Evolutionary conservation across 2,329 filamentous ascomycete species (phyloP), one percentile per base, ranked within the genome.

Genomic region (Colletotrichum liriopes): DNA sequence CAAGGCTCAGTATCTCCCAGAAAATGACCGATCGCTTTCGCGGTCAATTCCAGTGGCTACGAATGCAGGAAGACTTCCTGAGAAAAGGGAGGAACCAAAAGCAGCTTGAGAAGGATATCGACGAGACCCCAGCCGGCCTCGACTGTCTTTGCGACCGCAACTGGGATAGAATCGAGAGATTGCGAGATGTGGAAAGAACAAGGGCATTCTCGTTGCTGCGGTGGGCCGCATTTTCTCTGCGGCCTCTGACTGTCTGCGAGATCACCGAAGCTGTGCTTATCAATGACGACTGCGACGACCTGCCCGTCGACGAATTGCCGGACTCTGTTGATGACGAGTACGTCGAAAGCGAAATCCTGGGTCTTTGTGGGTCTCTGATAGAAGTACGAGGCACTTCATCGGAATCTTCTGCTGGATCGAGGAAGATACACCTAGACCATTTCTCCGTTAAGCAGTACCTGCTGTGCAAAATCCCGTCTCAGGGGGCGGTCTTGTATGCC

Each of bases 41-140:
- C 1, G 82, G 80, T 0, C 81, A 82, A 49, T 83, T 84, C 43
- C 54, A 83, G 0, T 82, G 76, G 75, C 72, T 83, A 1, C 79
- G 77, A 18, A 41, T 83, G 70, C 76, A 81, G 14, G 77, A 77
- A 9, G 41, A 75, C 1, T 71, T 76, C 4, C 55, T 83, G 0
- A 67, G 74, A 0, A 74, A 63, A 7, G 72, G 77, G 0, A 79
- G 78, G 71, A 80, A 76, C 26, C 73, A 75, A 45, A 78, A 77
- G 18, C 76, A 80, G 35, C 73, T 83, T 0, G 65, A 79, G 11
- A 37, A 11, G 35, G 35, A 37, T 2, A 37, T 37, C 8, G 35
- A 37, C 35, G 35, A 37, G 35, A 78, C 76, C 0, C 80, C 81
- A 0, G 56, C 73, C 0, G 78, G 77, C 0, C 77, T 83, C 0